A percentile compares a stretch with the other conserved stretches of the same genome.
These are phyloP conservation scores for Argentina anserina DNA, from an alignment of 306 rosid species.

Conservation along the genomic window DNA sequence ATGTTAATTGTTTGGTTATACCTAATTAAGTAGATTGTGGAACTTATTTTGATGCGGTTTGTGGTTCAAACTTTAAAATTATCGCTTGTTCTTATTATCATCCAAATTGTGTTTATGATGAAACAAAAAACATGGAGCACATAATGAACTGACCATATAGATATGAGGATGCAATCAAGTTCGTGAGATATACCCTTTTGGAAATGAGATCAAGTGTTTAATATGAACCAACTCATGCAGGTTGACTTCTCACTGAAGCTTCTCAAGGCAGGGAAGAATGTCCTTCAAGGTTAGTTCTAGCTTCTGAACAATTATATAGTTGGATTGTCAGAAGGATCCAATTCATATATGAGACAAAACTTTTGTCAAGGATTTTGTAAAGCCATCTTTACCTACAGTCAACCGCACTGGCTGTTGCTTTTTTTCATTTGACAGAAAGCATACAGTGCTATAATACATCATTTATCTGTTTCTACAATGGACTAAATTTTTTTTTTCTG, in stretches of 20 bases:
- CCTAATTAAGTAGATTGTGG: neutral
- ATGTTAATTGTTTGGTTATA: neutral
- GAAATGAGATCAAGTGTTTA: neutral
- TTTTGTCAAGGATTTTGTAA: neutral
- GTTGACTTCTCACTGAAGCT: slow-evolving; percentile 66
- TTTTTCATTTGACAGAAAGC: neutral
- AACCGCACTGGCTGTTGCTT: slow-evolving; percentile 4
- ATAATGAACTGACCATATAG: neutral
- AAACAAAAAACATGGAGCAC: neutral
- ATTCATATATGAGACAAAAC: neutral
- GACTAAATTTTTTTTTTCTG: slow-evolving; percentile 33
- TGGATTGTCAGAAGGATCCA: neutral
- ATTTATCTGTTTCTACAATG: neutral
- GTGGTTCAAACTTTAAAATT: neutral
- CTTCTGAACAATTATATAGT: neutral
- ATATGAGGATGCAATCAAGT: neutral
- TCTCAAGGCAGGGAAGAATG: slow-evolving; percentile 91
- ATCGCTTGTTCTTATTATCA: neutral
- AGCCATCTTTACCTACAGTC: neutral
- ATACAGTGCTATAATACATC: neutral
- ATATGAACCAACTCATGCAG: slow-evolving; percentile 37
- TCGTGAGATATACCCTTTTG: neutral
- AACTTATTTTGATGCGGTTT: neutral
- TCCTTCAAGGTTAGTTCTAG: slow-evolving; percentile 67
- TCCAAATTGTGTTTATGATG: neutral